phyloP scores from a whole-genome alignment of 1,139 yeast genomes.

The Lodderomyces orthopsilosis region DNA sequence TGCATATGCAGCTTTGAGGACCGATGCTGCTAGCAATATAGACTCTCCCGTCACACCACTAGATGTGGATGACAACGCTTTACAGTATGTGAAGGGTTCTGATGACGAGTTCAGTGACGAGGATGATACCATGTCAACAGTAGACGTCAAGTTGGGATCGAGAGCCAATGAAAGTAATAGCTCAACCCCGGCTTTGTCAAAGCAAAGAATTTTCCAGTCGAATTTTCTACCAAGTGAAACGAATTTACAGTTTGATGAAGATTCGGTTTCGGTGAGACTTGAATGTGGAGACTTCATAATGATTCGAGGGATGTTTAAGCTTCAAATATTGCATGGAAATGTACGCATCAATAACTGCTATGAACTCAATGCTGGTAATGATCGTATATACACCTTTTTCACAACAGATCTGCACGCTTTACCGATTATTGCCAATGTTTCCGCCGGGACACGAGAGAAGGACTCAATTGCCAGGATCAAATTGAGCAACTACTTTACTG shows the following conservation, averaged over 20 bases:
- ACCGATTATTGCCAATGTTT: slow-evolving; percentile 47
- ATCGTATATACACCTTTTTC: slow-evolving; percentile 28
- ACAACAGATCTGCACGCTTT: slow-evolving; percentile 56
- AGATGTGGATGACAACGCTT: slow-evolving; percentile 15
- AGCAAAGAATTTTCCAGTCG: slow-evolving; percentile 18
- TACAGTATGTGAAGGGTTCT: slow-evolving; percentile 2
- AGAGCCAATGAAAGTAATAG: background rate
- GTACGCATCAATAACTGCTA: slow-evolving; percentile 52
- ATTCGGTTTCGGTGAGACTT: slow-evolving; percentile 41
- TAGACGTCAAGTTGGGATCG: background rate
- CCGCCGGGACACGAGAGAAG: slow-evolving; percentile 13
- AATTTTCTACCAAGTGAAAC: slow-evolving; percentile 34
- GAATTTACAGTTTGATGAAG: slow-evolving; percentile 32
- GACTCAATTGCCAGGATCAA: slow-evolving; percentile 34
- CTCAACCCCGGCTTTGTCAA: slow-evolving; percentile 7
- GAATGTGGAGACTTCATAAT: slow-evolving; percentile 47
- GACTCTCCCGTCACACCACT: slow-evolving; percentile 2
- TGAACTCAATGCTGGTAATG: slow-evolving; percentile 33
- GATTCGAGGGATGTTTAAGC: slow-evolving; percentile 55
- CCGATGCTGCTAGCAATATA: background rate
- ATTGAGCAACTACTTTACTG: slow-evolving; percentile 36
- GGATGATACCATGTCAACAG: slow-evolving; percentile 14
- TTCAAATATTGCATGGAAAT: slow-evolving; percentile 60
- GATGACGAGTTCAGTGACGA: slow-evolving; percentile 15
- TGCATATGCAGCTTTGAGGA: slow-evolving; percentile 50